These are phyloP conservation scores for Ceratocystis cubensis DNA, from an alignment of 2,329 filamentous ascomycete species.

Conservation along the genomic window DNA sequence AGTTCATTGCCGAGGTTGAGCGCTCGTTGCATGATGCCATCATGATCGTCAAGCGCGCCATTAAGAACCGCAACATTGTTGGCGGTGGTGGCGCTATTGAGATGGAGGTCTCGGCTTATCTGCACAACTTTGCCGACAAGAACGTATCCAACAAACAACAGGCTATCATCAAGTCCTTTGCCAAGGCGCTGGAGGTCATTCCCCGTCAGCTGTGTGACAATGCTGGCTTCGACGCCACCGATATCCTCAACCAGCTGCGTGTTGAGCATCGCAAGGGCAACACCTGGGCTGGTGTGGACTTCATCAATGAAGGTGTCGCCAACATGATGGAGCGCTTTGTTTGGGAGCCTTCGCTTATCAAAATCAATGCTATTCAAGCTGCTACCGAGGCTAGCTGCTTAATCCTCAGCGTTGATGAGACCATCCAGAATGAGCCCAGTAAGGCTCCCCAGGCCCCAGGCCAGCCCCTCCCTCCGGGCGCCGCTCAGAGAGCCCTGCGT, in stretches of 20 bases:
- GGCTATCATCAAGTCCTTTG: conserved; percentile 92
- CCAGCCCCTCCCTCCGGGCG: conserved; percentile 61
- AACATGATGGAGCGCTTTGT: conserved; percentile 95
- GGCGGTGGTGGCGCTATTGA: conserved; percentile 88
- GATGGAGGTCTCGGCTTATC: conserved; percentile 92
- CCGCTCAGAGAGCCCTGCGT: conserved; percentile 77
- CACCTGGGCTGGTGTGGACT: conserved; percentile 93
- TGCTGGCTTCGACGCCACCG: conserved; percentile 93
- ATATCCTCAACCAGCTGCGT: conserved; percentile 90
- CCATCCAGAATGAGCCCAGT: conserved; percentile 95
- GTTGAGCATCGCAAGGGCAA: conserved; percentile 93
- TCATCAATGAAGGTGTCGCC: conserved; percentile 76
- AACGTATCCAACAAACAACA: conserved; percentile 93
- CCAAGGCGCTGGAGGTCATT: conserved; percentile 92
- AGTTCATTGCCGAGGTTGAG: conserved; percentile 98
- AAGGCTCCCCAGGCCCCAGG: conserved; percentile 68
- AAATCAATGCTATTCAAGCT: conserved; percentile 93
- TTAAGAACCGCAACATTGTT: conserved; percentile 88
- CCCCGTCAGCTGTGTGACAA: conserved; percentile 97
- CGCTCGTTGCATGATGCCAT: conserved; percentile 96
- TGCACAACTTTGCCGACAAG: conserved; percentile 85
- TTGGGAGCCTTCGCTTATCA: conserved; percentile 92
- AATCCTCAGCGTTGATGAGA: conserved; percentile 94
- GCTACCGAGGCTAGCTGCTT: conserved; percentile 91
- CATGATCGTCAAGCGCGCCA: conserved; percentile 98